A percentile compares a stretch with the other conserved stretches of the same genome.
Evolutionary conservation across 495 filamentous ascomycete species (phyloP).

Genomic region (Amphirosellinia nigrospora): DNA sequence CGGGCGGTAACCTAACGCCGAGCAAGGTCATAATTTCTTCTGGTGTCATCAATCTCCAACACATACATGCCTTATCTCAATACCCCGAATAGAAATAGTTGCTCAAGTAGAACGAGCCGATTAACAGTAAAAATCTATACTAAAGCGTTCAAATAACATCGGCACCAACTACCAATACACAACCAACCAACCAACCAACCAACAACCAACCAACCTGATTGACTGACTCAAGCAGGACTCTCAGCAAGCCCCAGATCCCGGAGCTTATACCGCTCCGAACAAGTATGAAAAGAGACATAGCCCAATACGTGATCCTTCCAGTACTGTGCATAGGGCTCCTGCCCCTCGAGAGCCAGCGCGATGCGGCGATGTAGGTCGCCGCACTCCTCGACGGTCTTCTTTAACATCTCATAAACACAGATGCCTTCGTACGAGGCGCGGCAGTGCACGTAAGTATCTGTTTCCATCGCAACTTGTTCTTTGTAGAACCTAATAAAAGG

Average conservation of each 20-base stretch:
- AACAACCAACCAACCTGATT: not conserved
- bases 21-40: not conserved
- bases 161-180: not conserved
- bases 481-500: not conserved
- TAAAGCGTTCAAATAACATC: not conserved
- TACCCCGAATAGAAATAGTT: not conserved
- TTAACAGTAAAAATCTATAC: not conserved
- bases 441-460: not conserved
- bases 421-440: conserved; percentile 6
- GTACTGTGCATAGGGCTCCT: not conserved
- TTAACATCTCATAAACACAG: not conserved
- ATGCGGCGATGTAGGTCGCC: not conserved
- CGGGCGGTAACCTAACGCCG: not conserved
- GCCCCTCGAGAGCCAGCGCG: not conserved
- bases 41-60: not conserved
- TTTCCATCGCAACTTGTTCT: not conserved
- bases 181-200: not conserved
- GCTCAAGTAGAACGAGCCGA: not conserved
- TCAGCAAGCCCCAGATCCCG: not conserved
- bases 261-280: not conserved
- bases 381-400: not conserved
- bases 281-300: not conserved
- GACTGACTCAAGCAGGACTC: not conserved
- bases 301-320: conserved; percentile 1
- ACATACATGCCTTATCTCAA: not conserved